Percentiles rank a stretch among this genome's conserved stretches.
Conservation (phyloP, 2,329 filamentous ascomycete species). For the Xylariaceae sp. region DNA sequence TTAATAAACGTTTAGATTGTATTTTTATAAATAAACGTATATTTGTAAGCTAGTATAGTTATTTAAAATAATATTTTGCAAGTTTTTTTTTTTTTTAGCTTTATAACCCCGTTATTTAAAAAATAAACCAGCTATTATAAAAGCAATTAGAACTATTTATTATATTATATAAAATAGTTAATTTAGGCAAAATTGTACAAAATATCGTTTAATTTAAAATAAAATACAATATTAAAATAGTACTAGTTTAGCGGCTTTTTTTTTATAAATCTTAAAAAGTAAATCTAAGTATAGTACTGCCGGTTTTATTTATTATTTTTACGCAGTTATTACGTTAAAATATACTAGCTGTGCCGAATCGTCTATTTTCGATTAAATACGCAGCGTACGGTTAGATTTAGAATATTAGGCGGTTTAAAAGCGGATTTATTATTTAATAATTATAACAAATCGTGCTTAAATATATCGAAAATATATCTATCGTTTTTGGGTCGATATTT, state of each 20-base stretch:
- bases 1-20: conserved; percentile 31
- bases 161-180: conserved; percentile 1
- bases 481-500: not conserved
- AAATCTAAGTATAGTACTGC: conserved; percentile 11
- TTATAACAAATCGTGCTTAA: not conserved
- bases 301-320: conserved; percentile 2
- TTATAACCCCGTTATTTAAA: conserved; percentile 30
- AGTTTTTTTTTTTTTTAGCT: conserved; percentile 29
- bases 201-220: not conserved
- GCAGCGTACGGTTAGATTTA: conserved; percentile 12
- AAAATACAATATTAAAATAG: conserved; percentile 6
- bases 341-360: conserved; percentile 19
- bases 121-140: conserved; percentile 28
- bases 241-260: not conserved
- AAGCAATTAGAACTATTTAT: conserved; percentile 29
- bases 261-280: conserved; percentile 7
- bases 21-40: conserved; percentile 42
- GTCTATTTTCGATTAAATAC: conserved; percentile 3
- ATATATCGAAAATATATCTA: not conserved
- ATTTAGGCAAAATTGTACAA: not conserved
- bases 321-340: conserved; percentile 11
- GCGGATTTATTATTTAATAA: conserved; percentile 14
- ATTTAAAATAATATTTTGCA: conserved; percentile 40
- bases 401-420: conserved; percentile 8
- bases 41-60: conserved; percentile 38